Evolutionary conservation across 2,329 filamentous ascomycete species (phyloP).

Genomic region (Beauveria australis): DNA sequence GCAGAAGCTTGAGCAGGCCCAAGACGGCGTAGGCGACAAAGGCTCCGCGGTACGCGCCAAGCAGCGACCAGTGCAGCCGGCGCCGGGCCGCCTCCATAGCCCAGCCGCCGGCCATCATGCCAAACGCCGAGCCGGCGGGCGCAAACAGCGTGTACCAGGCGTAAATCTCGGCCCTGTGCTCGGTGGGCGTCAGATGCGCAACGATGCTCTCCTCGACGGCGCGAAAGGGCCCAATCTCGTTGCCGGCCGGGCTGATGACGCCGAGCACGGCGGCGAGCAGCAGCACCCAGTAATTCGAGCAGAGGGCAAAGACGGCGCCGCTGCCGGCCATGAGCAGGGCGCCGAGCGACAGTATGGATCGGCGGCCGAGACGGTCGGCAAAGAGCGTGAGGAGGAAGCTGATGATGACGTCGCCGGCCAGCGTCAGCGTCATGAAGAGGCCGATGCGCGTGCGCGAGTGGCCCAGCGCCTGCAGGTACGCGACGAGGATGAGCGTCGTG

Average conservation of each 20-base stretch:
- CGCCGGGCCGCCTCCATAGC: constrained; percentile 41
- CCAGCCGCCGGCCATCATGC: constrained; percentile 53
- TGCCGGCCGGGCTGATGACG: constrained; percentile 55
- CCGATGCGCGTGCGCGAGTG: constrained; percentile 46
- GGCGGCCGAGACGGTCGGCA: constrained; percentile 49
- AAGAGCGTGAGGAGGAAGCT: constrained; percentile 51
- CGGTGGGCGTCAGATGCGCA: constrained; percentile 43
- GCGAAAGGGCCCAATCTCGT: constrained; percentile 55
- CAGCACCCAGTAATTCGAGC: constrained; percentile 48
- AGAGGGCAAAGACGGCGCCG: constrained; percentile 46
- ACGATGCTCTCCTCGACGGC: constrained; percentile 54
- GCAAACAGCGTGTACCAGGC: constrained; percentile 55
- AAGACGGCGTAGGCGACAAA: constrained; percentile 51
- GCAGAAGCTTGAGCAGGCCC: constrained; percentile 47
- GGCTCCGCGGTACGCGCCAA: constrained; percentile 43
- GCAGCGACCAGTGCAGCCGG: constrained; percentile 32
- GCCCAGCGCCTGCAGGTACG: constrained; percentile 43
- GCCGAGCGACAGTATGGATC: constrained; percentile 44
- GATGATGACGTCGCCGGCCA: constrained; percentile 50
- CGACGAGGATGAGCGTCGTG: constrained; percentile 48
- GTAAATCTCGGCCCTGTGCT: constrained; percentile 45
- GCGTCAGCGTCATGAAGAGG: constrained; percentile 57
- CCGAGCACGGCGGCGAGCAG: constrained; percentile 50
- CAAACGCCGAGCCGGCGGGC: constrained; percentile 51
- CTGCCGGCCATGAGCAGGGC: constrained; percentile 47